Base-by-base conservation (phyloP, 495 filamentous ascomycete genomes). In the Penicillium chermesinum region DNA sequence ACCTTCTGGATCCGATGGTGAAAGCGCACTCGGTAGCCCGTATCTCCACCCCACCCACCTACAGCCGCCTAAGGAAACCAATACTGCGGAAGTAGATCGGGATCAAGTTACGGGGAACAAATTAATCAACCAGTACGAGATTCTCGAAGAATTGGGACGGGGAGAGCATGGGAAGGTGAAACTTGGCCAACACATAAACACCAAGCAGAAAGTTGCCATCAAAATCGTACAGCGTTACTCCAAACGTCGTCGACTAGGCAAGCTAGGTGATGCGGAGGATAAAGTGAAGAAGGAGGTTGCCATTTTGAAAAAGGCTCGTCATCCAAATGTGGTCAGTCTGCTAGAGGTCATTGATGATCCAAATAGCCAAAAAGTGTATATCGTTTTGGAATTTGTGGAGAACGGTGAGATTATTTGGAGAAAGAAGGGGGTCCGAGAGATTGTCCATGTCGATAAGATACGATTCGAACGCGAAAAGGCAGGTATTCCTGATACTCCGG, bases 101-200 rank as follows among this genome's bases (percentile, higher is more conserved):
- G 89, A 97, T 62, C 75, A 78, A 20, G 74, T 87, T 44, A 94
- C 93, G 7, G 93, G 93, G 39, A 85, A 91, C 48, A 99, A 99
- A 66, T 74, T 86, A 34, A 91, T 99, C 74, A 99, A 99, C 57
- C 82, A 95, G 52, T 99, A 99, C 64, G 88, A 96, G 58, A 88
- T 99, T 58, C 83, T 97, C 46, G 84, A 94, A 61, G 94, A 97
- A 70, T 85, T 99, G 43, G 93, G 93, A 27, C 86, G 91, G 35
- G 93, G 93, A 33, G 85, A 93, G 48, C 93, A 99, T 64, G 93
- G 93, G 48, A 98, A 97, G 67, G 93, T 98, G 45, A 98, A 98
- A 70, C 74, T 95, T 33, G 94, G 89, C 22, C 78, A 86, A 35
- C 88, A 95, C 57, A 65, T 86, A 7, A 73, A 80, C 25, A 91